These are phyloP conservation scores for Botrytis deweyae DNA, from an alignment of 2,329 filamentous ascomycete species.

Conservation along the genomic window DNA sequence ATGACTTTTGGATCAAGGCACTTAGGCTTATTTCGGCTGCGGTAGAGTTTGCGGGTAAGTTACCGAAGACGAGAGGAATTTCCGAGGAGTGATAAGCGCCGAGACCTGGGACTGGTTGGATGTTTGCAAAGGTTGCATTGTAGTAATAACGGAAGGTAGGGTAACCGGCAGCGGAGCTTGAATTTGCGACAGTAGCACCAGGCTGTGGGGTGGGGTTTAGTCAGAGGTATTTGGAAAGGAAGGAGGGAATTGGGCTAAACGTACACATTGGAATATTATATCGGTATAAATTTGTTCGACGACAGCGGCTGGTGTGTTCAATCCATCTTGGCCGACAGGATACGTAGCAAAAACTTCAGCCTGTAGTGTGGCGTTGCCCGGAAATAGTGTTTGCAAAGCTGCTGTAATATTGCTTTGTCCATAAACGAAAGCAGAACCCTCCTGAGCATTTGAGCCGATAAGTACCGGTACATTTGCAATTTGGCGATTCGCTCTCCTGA, in stretches of 20 bases:
- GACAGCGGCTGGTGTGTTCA: not conserved
- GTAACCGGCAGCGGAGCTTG: not conserved
- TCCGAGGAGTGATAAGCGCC: slow-evolving; percentile 22
- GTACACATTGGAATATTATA: slow-evolving; percentile 18
- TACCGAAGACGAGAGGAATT: slow-evolving; percentile 16
- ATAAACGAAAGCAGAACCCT: slow-evolving; percentile 7
- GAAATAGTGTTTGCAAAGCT: not conserved
- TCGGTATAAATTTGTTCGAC: slow-evolving; percentile 10
- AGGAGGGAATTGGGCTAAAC: not conserved
- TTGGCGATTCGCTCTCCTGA: not conserved
- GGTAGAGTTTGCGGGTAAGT: not conserved
- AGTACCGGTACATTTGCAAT: slow-evolving; percentile 18
- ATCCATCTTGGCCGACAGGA: not conserved
- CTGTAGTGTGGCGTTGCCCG: not conserved
- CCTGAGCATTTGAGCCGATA: slow-evolving; percentile 15
- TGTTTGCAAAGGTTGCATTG: slow-evolving; percentile 20
- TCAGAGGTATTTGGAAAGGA: not conserved
- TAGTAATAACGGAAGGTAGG: slow-evolving; percentile 20
- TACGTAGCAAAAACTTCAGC: not conserved
- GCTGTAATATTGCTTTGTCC: slow-evolving; percentile 6
- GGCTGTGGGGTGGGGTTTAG: not conserved
- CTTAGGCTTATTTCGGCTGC: not conserved
- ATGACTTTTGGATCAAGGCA: slow-evolving; percentile 2
- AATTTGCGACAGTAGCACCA: slow-evolving; percentile 1
- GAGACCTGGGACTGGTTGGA: slow-evolving; percentile 11